Conservation (phyloP, 768 basidiomycete species). For the Kondoa malvinella region DNA sequence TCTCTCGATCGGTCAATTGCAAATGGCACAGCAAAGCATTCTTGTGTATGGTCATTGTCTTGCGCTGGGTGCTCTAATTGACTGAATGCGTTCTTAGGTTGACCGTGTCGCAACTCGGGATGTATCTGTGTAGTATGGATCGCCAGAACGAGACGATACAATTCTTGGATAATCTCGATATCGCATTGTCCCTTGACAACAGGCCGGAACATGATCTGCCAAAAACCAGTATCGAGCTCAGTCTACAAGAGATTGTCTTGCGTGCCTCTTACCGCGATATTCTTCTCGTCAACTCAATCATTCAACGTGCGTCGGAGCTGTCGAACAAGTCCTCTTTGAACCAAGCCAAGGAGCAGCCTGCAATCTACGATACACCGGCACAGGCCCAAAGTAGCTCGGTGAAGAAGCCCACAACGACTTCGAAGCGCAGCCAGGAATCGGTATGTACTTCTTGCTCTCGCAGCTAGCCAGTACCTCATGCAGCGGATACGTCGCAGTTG, state of each 20-base stretch:
- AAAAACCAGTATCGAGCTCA: slow-evolving; percentile 67
- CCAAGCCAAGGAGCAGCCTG: background rate
- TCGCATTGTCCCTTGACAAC: slow-evolving; percentile 72
- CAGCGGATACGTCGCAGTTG: slow-evolving; percentile 39
- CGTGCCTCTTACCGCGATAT: slow-evolving; percentile 93
- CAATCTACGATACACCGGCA: background rate
- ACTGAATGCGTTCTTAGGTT: slow-evolving; percentile 45
- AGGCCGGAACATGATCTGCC: slow-evolving; percentile 41
- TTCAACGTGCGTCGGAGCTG: slow-evolving; percentile 71
- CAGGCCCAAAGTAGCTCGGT: no score
- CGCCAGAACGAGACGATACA: slow-evolving; percentile 61
- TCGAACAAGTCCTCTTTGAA: slow-evolving; percentile 32
- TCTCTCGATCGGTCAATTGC: slow-evolving; percentile 61
- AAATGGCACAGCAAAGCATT: slow-evolving; percentile 68
- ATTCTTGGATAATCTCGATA: slow-evolving; percentile 80
- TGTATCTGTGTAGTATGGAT: slow-evolving; percentile 84
- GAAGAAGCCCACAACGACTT: no score
- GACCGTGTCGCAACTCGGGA: slow-evolving; percentile 63
- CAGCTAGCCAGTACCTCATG: background rate
- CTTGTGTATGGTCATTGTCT: background rate
- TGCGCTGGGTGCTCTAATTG: slow-evolving; percentile 24
- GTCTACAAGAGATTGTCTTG: slow-evolving; percentile 65
- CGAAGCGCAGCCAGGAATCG: background rate
- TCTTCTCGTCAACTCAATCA: slow-evolving; percentile 64
- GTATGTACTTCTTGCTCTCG: background rate